phyloP scores from a whole-genome alignment of 495 filamentous ascomycete genomes.

The Neurospora tetrasperma region DNA sequence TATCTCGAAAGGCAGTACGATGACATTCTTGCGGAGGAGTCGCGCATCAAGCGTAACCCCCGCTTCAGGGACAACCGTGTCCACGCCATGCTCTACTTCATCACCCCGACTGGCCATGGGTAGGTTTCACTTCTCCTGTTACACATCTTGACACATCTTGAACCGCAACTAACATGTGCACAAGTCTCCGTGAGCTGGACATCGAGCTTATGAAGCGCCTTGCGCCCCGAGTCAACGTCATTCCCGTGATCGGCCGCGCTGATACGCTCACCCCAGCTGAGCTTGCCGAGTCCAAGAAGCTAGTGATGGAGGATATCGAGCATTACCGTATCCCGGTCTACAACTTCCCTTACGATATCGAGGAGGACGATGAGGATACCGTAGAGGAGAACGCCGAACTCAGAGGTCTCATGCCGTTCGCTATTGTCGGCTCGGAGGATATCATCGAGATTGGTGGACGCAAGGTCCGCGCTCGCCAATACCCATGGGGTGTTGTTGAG shows the following conservation, averaged over 20 bases:
- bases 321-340: constrained; percentile 99
- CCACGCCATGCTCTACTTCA: constrained; percentile 96
- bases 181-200: constrained; percentile 89
- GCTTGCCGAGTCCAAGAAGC: constrained; percentile 96
- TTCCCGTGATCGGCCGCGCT: constrained; percentile 96
- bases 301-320: constrained; percentile 99
- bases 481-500: constrained; percentile 98
- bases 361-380: constrained; percentile 98
- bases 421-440: constrained; percentile 95
- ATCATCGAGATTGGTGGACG: constrained; percentile 86
- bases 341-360: constrained; percentile 99
- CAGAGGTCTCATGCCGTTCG: constrained; percentile 94
- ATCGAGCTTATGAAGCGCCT: constrained; percentile 99
- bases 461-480: constrained; percentile 87
- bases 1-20: constrained; percentile 99
- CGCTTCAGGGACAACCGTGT: constrained; percentile 98
- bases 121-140: constrained; percentile 29
- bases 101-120: constrained; percentile 96
- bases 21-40: constrained; percentile 97
- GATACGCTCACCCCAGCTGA: constrained; percentile 94
- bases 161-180: constrained; percentile 14
- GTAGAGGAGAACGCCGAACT: constrained; percentile 98
- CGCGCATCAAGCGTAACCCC: constrained; percentile 99
- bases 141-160: too few species aligned
- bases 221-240: constrained; percentile 95